These are phyloP conservation scores for Lactarius pseudohatsudake DNA, from an alignment of 768 basidiomycete genomes.

Conservation along the genomic window DNA sequence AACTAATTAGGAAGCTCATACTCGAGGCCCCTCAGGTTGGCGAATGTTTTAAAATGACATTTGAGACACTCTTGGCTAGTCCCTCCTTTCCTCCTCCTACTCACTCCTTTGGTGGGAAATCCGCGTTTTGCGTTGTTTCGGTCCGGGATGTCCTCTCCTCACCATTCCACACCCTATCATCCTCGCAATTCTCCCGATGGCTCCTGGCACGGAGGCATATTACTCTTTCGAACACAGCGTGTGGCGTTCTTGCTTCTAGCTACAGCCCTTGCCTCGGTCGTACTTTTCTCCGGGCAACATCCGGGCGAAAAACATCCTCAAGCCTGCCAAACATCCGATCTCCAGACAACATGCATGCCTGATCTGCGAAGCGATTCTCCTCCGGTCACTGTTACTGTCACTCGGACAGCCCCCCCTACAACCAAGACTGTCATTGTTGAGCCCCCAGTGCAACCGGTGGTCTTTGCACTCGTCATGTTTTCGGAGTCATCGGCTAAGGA, in stretches of 20 bases:
- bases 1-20: no score
- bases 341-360: background rate
- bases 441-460: conserved; percentile 14
- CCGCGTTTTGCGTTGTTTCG: background rate
- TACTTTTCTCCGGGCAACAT: background rate
- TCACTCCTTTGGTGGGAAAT: background rate
- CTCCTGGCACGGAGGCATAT: background rate
- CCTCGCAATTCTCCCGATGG: background rate
- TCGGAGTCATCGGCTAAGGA: conserved; percentile 23
- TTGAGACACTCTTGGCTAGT: background rate
- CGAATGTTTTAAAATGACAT: no score
- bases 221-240: conserved; percentile 2
- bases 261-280: background rate
- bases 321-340: background rate
- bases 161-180: background rate
- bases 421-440: conserved; percentile 1
- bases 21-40: no score
- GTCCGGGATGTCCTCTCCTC: background rate
- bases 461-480: conserved; percentile 27
- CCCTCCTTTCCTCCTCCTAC: no score
- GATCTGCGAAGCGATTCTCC: background rate
- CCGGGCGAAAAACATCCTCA: background rate
- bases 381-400: background rate
- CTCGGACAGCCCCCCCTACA: conserved; percentile 9
- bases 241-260: conserved; percentile 6